These are phyloP conservation scores for Astrothelium subdiscretum DNA, from an alignment of 495 filamentous ascomycete genomes.

Conservation along the genomic window DNA sequence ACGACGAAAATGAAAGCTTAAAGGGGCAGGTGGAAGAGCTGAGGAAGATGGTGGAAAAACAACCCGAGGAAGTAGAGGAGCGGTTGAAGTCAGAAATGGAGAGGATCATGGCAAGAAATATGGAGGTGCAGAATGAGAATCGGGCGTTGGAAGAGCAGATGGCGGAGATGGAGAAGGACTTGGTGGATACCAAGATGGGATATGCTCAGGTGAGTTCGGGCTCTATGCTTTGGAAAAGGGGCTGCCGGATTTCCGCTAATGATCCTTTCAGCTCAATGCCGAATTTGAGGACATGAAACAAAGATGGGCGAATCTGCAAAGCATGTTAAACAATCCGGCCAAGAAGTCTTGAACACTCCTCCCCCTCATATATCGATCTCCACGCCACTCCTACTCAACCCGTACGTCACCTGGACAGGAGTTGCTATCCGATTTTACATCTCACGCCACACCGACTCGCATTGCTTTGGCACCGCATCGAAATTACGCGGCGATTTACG, in stretches of 20 bases:
- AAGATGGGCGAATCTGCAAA: slow-evolving; percentile 26
- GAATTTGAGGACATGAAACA: slow-evolving; percentile 29
- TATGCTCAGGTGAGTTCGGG: slow-evolving; percentile 70
- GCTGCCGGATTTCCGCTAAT: too few relatives aligned
- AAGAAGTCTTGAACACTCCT: background rate
- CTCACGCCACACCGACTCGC: background rate
- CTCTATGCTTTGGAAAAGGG: too few relatives aligned
- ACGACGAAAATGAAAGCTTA: slow-evolving; percentile 77
- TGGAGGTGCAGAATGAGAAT: slow-evolving; percentile 92
- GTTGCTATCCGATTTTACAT: background rate
- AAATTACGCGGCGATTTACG: background rate
- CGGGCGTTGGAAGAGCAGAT: slow-evolving; percentile 76
- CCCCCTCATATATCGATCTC: background rate
- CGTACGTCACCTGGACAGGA: background rate
- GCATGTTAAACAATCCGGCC: slow-evolving; percentile 17
- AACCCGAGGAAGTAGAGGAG: slow-evolving; percentile 79
- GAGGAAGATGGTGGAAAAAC: slow-evolving; percentile 71
- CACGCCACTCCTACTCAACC: too few relatives aligned
- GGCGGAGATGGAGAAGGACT: slow-evolving; percentile 84
- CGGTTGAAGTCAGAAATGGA: slow-evolving; percentile 79
- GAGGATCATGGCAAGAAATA: slow-evolving; percentile 79
- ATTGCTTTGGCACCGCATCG: background rate
- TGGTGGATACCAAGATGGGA: slow-evolving; percentile 90
- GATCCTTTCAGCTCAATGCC: slow-evolving; percentile 24
- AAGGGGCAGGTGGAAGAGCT: slow-evolving; percentile 73